A percentile compares a stretch with the other conserved stretches of the same genome.
Conservation (phyloP, 2,329 filamentous ascomycete species). For the Cercospora beticola region DNA sequence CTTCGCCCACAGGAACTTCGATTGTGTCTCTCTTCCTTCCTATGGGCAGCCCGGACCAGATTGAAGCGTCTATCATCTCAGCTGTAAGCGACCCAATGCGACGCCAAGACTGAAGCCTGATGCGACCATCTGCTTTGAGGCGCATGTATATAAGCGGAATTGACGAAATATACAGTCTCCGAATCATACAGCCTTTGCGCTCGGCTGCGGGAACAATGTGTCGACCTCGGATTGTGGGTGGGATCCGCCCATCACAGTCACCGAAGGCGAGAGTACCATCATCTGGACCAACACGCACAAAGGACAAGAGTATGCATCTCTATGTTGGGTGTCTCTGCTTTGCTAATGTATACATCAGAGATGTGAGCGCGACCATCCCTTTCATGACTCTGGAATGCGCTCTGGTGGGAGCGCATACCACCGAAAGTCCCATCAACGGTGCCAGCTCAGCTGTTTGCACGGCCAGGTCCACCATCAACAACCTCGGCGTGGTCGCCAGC, state of each 20-base stretch:
- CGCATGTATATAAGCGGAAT: not conserved
- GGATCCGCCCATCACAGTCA: constrained; percentile 32
- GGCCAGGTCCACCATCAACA: constrained; percentile 23
- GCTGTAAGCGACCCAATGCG: constrained; percentile 17
- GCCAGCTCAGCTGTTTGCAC: constrained; percentile 31
- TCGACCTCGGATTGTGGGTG: constrained; percentile 28
- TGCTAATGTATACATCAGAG: not conserved
- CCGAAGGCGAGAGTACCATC: constrained; percentile 33
- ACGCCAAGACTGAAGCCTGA: not conserved
- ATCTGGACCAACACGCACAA: constrained; percentile 24
- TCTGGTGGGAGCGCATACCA: constrained; percentile 28
- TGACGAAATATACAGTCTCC: constrained; percentile 18
- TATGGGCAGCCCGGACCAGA: constrained; percentile 23
- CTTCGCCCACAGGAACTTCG: constrained; percentile 2
- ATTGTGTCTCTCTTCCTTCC: constrained; percentile 24
- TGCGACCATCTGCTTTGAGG: not conserved
- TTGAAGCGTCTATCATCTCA: constrained; percentile 25
- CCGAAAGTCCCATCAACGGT: constrained; percentile 19
- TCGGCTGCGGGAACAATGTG: constrained; percentile 25
- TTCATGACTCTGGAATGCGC: constrained; percentile 29
- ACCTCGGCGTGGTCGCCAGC: constrained; percentile 30
- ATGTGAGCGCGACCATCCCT: constrained; percentile 10
- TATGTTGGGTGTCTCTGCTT: not conserved
- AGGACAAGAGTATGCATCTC: constrained; percentile 17
- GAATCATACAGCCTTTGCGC: constrained; percentile 31